These are phyloP conservation scores for Aspergillus haitiensis DNA, from an alignment of 495 filamentous ascomycete species.

Conservation along the genomic window DNA sequence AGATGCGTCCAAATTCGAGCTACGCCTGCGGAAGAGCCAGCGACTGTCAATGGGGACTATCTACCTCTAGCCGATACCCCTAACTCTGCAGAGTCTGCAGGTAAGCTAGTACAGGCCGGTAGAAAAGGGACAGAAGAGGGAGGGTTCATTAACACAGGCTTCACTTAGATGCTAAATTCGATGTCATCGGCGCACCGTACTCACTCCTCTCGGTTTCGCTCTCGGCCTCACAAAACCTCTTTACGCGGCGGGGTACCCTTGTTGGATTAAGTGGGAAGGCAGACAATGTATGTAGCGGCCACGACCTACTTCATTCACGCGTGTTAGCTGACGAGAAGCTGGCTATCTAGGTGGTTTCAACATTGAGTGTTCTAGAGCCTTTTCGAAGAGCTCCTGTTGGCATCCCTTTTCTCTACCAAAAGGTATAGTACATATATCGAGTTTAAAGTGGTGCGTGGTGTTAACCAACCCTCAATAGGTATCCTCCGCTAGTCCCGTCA, in stretches of 20 bases:
- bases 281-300: conserved; percentile 67
- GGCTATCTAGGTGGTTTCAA: conserved; percentile 66
- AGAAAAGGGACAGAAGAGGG: not conserved
- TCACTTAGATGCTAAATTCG: conserved; percentile 81
- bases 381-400: conserved; percentile 73
- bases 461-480: conserved; percentile 47
- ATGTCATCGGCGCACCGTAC: conserved; percentile 84
- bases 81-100: conserved; percentile 42
- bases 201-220: conserved; percentile 90
- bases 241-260: conserved; percentile 85
- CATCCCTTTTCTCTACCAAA: conserved; percentile 93
- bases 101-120: conserved; percentile 23
- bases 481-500: conserved; percentile 80
- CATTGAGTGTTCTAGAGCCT: conserved; percentile 82
- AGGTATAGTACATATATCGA: conserved; percentile 35
- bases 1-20: conserved; percentile 49
- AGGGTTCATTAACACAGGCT: conserved; percentile 13
- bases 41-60: conserved; percentile 39
- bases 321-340: conserved; percentile 2
- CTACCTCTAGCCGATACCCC: conserved; percentile 44
- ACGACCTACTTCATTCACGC: not conserved
- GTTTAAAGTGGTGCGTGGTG: not conserved
- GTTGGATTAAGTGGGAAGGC: conserved; percentile 86
- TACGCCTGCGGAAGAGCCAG: conserved; percentile 37
- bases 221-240: conserved; percentile 88